Conservation (phyloP, 2,329 filamentous ascomycete species). For the Penicillium glabrum region DNA sequence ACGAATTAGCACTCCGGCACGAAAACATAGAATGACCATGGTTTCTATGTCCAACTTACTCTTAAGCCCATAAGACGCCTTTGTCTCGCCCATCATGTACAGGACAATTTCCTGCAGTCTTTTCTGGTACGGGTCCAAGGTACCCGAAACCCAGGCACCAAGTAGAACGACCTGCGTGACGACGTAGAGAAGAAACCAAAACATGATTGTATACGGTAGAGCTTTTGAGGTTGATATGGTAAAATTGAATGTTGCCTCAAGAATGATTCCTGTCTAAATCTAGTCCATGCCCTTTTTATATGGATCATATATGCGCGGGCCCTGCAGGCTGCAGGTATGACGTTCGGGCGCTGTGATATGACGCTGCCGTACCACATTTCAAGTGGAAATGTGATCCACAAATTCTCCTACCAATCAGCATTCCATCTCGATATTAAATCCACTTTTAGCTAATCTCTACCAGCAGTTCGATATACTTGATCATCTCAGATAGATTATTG, state of each 20-base stretch:
- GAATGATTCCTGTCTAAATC: not conserved
- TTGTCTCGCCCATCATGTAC: conserved; percentile 31
- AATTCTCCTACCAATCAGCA: not conserved
- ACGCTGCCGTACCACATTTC: conserved; percentile 9
- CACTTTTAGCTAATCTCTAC: not conserved
- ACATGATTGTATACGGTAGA: conserved; percentile 6
- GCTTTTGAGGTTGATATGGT: not conserved
- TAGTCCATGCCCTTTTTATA: not conserved
- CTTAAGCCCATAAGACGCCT: conserved; percentile 27
- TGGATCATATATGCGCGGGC: not conserved
- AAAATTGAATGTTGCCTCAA: too few relatives aligned
- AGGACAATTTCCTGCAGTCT: conserved; percentile 29
- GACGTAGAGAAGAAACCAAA: conserved; percentile 17
- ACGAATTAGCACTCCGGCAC: not conserved
- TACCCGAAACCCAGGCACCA: conserved; percentile 29
- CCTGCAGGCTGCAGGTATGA: conserved; percentile 15
- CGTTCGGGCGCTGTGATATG: conserved; percentile 18
- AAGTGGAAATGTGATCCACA: not conserved
- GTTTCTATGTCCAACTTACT: conserved; percentile 9
- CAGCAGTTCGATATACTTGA: not conserved
- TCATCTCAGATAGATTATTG: not conserved
- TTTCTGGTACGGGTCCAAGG: conserved; percentile 31
- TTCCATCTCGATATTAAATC: not conserved
- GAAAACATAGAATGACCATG: not conserved
- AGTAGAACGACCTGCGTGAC: conserved; percentile 13